phyloP scores from a whole-genome alignment of 2,329 filamentous ascomycete species.

The Phialophora macrospora region DNA sequence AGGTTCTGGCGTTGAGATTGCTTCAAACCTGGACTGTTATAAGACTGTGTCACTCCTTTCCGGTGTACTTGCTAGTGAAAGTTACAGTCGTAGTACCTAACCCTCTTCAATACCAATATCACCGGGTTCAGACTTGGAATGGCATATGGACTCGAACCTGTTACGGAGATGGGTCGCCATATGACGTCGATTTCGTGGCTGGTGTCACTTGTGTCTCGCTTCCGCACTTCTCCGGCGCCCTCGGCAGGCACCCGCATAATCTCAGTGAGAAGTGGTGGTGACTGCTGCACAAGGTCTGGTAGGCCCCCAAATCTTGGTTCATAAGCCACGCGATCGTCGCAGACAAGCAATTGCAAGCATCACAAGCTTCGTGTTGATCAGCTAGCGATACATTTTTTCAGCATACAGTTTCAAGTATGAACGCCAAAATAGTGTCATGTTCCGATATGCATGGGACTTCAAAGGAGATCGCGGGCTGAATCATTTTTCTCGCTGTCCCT shows the following conservation, averaged over 20 bases:
- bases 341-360: slow-evolving; percentile 2
- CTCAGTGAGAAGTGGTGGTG: not conserved
- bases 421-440: not conserved
- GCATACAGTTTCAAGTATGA: not conserved
- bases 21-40: not conserved
- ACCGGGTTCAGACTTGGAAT: not conserved
- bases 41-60: too few relatives aligned
- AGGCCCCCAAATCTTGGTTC: not conserved
- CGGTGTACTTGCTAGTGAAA: not conserved
- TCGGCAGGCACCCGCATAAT: not conserved
- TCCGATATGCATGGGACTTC: not conserved
- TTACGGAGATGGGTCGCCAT: not conserved
- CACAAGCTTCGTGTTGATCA: not conserved
- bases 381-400: not conserved
- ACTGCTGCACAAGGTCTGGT: not conserved
- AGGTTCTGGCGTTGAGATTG: not conserved
- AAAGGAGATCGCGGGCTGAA: not conserved
- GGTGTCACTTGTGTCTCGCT: not conserved
- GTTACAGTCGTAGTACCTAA: not conserved
- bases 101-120: not conserved
- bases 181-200: slow-evolving; percentile 5
- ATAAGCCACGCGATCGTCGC: not conserved
- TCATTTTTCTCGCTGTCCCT: not conserved
- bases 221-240: slow-evolving; percentile 2
- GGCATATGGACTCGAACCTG: too few relatives aligned